These are phyloP conservation scores for Aspergillus viridinutans DNA, from an alignment of 2,329 filamentous ascomycete genomes.

Conservation along the genomic window DNA sequence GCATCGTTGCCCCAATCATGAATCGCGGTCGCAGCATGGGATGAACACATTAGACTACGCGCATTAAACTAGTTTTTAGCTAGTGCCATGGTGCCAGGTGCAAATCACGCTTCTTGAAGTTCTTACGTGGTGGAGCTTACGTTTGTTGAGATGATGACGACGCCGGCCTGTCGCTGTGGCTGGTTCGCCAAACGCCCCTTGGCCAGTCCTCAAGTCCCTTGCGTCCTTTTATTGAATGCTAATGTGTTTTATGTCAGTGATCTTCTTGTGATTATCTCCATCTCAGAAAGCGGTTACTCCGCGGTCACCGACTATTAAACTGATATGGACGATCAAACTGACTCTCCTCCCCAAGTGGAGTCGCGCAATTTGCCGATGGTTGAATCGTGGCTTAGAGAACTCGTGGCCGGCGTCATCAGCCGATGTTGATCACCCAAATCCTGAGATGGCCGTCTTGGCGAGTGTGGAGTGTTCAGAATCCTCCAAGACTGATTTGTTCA, in stretches of 20 bases:
- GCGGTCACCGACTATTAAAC: background rate
- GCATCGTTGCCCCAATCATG: too few species aligned
- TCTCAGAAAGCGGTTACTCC: background rate
- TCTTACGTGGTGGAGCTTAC: background rate
- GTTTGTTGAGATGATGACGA: background rate
- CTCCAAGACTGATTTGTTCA: background rate
- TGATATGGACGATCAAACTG: background rate
- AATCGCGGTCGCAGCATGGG: background rate
- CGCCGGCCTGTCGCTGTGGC: too few species aligned
- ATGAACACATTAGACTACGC: background rate
- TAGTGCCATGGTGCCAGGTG: background rate
- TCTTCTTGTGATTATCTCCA: too few species aligned
- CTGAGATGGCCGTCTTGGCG: constrained; percentile 3
- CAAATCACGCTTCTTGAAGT: background rate
- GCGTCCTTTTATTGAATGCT: background rate
- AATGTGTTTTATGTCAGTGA: background rate
- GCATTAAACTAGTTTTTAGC: background rate
- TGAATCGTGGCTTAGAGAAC: background rate
- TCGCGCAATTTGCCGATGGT: background rate
- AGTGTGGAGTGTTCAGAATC: background rate
- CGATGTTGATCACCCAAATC: background rate
- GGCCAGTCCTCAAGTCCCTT: too few species aligned
- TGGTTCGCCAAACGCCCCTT: background rate
- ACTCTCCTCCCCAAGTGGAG: background rate
- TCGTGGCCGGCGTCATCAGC: background rate